Evolutionary conservation across 306 rosid genomes (phyloP).

Genomic region (Prosopis cineraria): DNA sequence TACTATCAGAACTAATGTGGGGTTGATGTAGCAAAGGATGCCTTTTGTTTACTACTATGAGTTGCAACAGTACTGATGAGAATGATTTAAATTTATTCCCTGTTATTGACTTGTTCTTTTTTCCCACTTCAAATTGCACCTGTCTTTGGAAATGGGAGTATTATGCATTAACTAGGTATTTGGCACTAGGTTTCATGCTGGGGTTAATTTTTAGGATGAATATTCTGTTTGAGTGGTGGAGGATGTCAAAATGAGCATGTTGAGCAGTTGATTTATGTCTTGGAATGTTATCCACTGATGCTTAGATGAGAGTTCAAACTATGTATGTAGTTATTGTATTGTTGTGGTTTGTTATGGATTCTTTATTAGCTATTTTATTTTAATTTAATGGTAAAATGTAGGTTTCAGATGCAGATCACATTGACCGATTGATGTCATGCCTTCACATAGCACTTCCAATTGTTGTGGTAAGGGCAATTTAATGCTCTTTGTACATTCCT

Average conservation of each 20-base stretch:
- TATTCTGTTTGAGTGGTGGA: background rate
- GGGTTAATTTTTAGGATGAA: background rate
- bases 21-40: background rate
- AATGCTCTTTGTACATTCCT: background rate
- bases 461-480: constrained; percentile 71
- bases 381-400: constrained; percentile 46
- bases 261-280: background rate
- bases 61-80: background rate
- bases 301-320: constrained; percentile 17
- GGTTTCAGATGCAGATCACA: constrained; percentile 94
- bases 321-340: background rate
- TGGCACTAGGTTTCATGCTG: background rate
- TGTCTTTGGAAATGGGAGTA: background rate
- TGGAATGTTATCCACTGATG: background rate
- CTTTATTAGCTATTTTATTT: background rate
- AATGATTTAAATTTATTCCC: background rate
- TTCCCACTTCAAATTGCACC: background rate
- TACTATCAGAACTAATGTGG: background rate
- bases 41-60: background rate
- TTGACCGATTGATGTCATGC: constrained; percentile 93
- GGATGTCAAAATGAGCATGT: background rate
- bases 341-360: constrained; percentile 1
- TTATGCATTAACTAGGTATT: background rate
- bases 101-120: background rate
- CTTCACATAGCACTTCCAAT: constrained; percentile 94